Evolutionary conservation across 306 rosid genomes (phyloP).

Genomic region (Prunus mume): DNA sequence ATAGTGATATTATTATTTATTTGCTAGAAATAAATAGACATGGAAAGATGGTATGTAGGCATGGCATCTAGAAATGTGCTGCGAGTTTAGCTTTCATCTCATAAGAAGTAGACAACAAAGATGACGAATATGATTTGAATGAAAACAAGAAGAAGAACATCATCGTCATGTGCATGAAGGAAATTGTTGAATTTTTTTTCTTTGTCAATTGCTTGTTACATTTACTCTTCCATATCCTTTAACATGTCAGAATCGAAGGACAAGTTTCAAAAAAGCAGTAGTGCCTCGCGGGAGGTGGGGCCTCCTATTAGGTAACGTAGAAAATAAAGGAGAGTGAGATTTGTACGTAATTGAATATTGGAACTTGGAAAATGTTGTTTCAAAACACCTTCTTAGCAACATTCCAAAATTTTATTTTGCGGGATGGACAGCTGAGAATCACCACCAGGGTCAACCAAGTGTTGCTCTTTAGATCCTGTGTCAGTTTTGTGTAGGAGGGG

Average conservation of each 20-base stretch:
- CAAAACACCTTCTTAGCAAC: constrained; percentile 2
- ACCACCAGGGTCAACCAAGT: constrained; percentile 10
- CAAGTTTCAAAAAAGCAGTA: constrained; percentile 1
- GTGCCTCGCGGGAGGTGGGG: background rate
- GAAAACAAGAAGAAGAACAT: background rate
- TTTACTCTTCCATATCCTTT: constrained; percentile 1
- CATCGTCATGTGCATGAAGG: background rate
- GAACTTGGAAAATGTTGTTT: constrained; percentile 5
- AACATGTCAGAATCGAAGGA: constrained; percentile 11
- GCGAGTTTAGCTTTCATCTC: background rate
- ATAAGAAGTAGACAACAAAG: background rate
- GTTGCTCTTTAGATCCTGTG: constrained; percentile 14
- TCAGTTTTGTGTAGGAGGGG: constrained; percentile 3
- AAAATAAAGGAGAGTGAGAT: background rate
- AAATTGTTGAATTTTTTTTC: background rate
- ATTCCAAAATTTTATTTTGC: constrained; percentile 7
- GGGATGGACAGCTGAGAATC: background rate
- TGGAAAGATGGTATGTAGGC: background rate
- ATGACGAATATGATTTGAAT: background rate
- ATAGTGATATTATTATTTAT: background rate
- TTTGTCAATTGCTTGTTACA: constrained; percentile 10
- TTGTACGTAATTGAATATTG: background rate
- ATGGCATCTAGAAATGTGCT: background rate
- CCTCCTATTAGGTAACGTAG: background rate
- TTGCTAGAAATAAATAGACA: background rate